Evolutionary conservation across 148 eudicot genomes (phyloP).

Genomic region (Arctostaphylos glauca): DNA sequence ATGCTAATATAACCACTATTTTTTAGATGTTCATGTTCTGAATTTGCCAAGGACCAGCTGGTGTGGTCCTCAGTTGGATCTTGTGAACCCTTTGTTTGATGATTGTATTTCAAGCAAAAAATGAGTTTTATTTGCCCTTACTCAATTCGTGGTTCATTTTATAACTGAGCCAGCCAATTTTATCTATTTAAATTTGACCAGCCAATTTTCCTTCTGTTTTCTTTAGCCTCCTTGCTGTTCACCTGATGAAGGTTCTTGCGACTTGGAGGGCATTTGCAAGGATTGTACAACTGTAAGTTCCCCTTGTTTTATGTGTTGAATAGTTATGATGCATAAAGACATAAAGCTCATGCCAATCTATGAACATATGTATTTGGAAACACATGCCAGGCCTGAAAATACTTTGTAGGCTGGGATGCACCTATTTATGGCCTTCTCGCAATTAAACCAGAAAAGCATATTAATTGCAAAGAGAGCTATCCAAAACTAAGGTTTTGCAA

Average conservation of each 20-base stretch:
- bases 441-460: background rate
- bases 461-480: slow-evolving; percentile 1
- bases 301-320: slow-evolving; percentile 12
- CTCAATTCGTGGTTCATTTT: background rate
- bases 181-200: background rate
- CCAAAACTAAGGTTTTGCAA: slow-evolving; percentile 12
- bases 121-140: background rate
- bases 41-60: background rate
- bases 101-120: background rate
- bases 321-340: background rate
- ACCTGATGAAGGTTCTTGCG: slow-evolving; percentile 61
- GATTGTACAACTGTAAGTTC: slow-evolving; percentile 69
- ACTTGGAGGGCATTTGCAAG: slow-evolving; percentile 55
- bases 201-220: slow-evolving; percentile 5
- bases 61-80: slow-evolving; percentile 3
- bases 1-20: background rate
- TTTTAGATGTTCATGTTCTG: slow-evolving; percentile 4
- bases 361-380: background rate
- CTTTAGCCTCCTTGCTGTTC: slow-evolving; percentile 72
- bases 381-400: background rate
- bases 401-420: slow-evolving; percentile 7
- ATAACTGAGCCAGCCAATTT: background rate
- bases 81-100: background rate
- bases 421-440: background rate
- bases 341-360: background rate